These are phyloP conservation scores for Penicillium palitans DNA, from an alignment of 2,329 filamentous ascomycete genomes.

Conservation along the genomic window DNA sequence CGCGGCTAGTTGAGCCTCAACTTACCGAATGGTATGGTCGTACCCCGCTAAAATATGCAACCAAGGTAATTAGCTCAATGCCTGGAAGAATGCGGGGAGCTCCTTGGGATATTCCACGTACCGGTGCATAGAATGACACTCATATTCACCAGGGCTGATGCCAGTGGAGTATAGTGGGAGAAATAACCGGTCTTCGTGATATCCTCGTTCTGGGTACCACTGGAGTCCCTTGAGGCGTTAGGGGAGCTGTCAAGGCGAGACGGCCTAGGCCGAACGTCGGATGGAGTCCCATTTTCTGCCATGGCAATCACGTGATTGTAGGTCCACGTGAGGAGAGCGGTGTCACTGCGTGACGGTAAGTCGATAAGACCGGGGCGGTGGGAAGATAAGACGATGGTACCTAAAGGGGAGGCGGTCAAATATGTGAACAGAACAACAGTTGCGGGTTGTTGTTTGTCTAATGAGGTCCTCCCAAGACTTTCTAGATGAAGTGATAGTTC, in stretches of 20 bases:
- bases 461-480: background rate
- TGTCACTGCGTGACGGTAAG: background rate
- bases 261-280: background rate
- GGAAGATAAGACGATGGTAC: background rate
- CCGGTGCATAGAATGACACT: conserved; percentile 68
- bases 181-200: conserved; percentile 27
- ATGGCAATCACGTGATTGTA: background rate
- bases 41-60: conserved; percentile 59
- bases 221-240: background rate
- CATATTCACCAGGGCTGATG: conserved; percentile 46
- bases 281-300: conserved; percentile 10
- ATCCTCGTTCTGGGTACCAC: background rate
- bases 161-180: conserved; percentile 15
- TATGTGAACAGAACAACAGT: background rate
- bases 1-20: conserved; percentile 4
- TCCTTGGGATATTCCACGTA: conserved; percentile 37
- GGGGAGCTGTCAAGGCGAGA: background rate
- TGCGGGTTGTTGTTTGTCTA: background rate
- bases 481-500: rapidly evolving
- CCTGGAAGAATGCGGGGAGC: conserved; percentile 21
- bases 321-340: background rate
- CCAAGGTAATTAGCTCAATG: conserved; percentile 16
- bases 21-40: conserved; percentile 72
- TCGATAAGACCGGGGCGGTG: background rate
- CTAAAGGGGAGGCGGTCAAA: conserved; percentile 1